Evolutionary conservation across 164 flowering plant species (phyloP), one percentile per base, ranked within the genome.

Genomic region (Protea cynaroides): DNA sequence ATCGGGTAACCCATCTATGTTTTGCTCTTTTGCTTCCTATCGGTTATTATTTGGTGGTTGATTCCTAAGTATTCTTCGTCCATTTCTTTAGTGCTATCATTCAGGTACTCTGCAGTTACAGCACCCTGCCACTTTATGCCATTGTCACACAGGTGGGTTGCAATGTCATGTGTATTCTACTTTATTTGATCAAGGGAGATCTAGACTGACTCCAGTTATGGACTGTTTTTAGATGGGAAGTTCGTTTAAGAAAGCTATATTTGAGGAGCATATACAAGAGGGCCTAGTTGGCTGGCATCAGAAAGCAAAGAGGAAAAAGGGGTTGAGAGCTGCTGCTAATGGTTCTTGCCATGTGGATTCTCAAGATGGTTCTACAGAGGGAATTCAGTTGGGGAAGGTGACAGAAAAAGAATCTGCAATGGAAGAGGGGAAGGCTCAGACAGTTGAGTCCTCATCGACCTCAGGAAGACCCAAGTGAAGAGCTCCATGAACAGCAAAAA

Each of bases 191-290:
- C 5, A 22, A 13, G 18, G 0, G 17, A 25, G 4, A n/a, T 19
- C 19, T 9, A 3, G 29, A 49, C 58, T 52, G 22, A 63, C 22
- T 19, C 21, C 13, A 7, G 0, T 25, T 13, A 51, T 19, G 25
- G 46, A 10, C 10, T 50, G 51, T 53, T 52, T 69, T 69, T 57
- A 91, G 97, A 86, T 87, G 93, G 93, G 90, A 65, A 81, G 68
- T 56, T 71, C 71, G 1, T 77, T 72, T 69, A 80, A 78, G 52
- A 82, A 65, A 68, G 70, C 72, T 8, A 78, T 80, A 71, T 82
- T 82, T 60, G 83, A 78, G 0, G 86, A 80, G 37, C 81, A 71
- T 51, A 63, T 80, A 37, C 83, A 78, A 71, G 72, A 22, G 37
- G 72, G 80, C 24, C 72, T 85, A 0, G 68, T 73, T 36, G 83